Evolutionary conservation across 108 stramenopile species (phyloP).

Genomic region (Fragilariopsis cylindrus): DNA sequence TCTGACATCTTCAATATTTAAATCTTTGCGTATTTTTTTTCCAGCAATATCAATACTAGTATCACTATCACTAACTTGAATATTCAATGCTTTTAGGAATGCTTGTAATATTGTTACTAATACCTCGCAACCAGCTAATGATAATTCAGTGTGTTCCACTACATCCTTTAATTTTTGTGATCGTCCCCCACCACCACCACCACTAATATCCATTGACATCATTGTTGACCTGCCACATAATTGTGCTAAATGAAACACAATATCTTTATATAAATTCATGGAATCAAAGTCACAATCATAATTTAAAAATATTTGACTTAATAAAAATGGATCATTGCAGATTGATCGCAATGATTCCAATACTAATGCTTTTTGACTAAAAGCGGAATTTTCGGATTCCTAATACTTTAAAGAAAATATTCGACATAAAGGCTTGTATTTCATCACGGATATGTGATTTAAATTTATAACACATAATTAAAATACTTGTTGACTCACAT

Average conservation of each 20-base stretch:
- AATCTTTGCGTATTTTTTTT: conserved; percentile 44
- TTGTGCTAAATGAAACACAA: conserved; percentile 88
- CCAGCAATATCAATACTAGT: conserved; percentile 57
- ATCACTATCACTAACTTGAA: conserved; percentile 41
- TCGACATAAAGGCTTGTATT: conserved; percentile 96
- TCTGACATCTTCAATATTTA: conserved; percentile 42
- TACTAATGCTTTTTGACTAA: conserved; percentile 94
- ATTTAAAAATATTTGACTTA: conserved; percentile 97
- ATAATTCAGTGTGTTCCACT: conserved; percentile 72
- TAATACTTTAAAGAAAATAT: conserved; percentile 94
- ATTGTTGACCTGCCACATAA: conserved; percentile 56
- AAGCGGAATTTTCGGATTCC: conserved; percentile 94
- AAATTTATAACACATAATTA: conserved; percentile 90
- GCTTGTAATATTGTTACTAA: conserved; percentile 73
- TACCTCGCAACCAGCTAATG: conserved; percentile 75
- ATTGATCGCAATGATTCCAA: conserved; percentile 91
- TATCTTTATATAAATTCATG: conserved; percentile 90
- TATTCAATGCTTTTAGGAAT: conserved; percentile 65
- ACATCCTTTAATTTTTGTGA: conserved; percentile 38
- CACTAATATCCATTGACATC: neutral
- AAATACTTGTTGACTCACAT: conserved; percentile 94
- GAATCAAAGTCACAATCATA: conserved; percentile 99
- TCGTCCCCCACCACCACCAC: neutral
- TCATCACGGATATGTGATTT: conserved; percentile 92
- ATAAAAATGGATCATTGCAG: conserved; percentile 81